Base-by-base conservation (phyloP, 78 protist genomes). In the Bigelowiella natans region DNA sequence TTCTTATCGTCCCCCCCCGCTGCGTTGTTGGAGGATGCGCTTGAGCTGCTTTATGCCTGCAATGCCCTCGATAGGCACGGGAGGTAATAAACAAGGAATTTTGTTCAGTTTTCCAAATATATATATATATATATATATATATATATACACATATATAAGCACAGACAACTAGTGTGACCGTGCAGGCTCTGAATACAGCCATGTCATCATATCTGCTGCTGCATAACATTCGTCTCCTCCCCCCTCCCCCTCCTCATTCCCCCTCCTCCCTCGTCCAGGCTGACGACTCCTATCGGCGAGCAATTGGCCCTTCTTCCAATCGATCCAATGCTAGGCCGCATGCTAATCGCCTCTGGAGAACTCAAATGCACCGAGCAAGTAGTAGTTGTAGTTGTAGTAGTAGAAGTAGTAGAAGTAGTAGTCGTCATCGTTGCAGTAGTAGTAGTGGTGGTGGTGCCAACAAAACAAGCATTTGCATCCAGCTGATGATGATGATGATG, bases 1-100 rank as follows among this genome's bases (percentile, higher is more conserved):
- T 83, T 83, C 86, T 30, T 83, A 34, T 83, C 86, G 2, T 34
- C 86, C 86, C 86, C 86, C 11, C 86, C 86, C 31, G 38, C 86
- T 29, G 39, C 37, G 37, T 34, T 83, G 86, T 34, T 83, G 37
- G 86, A 7, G 38, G 29, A 83, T 28, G 86, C 86, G 29, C 37
- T 83, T 18, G 86, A 83, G 86, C 38, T 83, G 37, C 29, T 7
- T 31, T 83, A 2, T 11, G 86, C 73, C 73, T 51, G 73, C 73
- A 51, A 51, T 26, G 73, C 73, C 18, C 73, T 51, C 73, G 73
- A 51, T 18, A 7, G 73, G 7, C 73, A 51, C 18, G 73, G 73
- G 18, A 7, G n/a, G n/a, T n/a, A n/a, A n/a, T n/a, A n/a, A n/a
- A n/a, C n/a, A n/a, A n/a, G n/a, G n/a, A n/a, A n/a, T n/a, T n/a